These are phyloP conservation scores for Sporisorium exsertum DNA, from an alignment of 1,284 basidiomycete species.

Conservation along the genomic window DNA sequence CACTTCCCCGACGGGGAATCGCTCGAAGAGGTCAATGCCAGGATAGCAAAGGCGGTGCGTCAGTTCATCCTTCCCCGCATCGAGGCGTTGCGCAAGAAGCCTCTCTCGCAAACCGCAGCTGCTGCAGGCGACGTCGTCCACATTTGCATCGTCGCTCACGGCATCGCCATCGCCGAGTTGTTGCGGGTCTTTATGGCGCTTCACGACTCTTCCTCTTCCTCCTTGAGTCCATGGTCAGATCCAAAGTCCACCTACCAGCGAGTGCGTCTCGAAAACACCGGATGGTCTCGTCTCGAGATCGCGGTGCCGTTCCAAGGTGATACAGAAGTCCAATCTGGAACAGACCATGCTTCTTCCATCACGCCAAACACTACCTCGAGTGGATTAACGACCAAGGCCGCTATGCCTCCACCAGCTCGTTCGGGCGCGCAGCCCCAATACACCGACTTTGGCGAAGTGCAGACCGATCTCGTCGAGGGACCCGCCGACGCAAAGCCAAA, in stretches of 20 bases:
- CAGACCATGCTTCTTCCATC: not conserved
- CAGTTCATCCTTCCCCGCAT: constrained; percentile 77
- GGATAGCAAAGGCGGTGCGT: constrained; percentile 76
- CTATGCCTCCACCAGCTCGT: not conserved
- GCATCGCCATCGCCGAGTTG: constrained; percentile 78
- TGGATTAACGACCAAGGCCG: not conserved
- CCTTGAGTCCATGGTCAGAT: constrained; percentile 59
- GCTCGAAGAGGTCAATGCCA: constrained; percentile 76
- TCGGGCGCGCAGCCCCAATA: constrained; percentile 11
- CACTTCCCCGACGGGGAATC: constrained; percentile 81
- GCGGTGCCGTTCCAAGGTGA: constrained; percentile 50
- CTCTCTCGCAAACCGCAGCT: constrained; percentile 16
- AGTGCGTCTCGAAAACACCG: constrained; percentile 72
- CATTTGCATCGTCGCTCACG: constrained; percentile 83
- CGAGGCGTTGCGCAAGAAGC: constrained; percentile 40
- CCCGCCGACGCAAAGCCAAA: constrained; percentile 10
- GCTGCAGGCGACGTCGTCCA: constrained; percentile 70
- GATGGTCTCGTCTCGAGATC: constrained; percentile 71
- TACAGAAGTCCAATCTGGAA: not conserved
- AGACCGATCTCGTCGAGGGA: constrained; percentile 28
- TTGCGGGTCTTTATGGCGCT: constrained; percentile 57
- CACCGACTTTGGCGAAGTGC: constrained; percentile 39
- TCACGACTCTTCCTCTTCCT: constrained; percentile 41
- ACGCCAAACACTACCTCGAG: not conserved
- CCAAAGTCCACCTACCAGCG: constrained; percentile 69